Evolutionary conservation across 352 stramenopile species (phyloP), one percentile per base, ranked within the genome.

Genomic region (Phytophthora kernoviae): DNA sequence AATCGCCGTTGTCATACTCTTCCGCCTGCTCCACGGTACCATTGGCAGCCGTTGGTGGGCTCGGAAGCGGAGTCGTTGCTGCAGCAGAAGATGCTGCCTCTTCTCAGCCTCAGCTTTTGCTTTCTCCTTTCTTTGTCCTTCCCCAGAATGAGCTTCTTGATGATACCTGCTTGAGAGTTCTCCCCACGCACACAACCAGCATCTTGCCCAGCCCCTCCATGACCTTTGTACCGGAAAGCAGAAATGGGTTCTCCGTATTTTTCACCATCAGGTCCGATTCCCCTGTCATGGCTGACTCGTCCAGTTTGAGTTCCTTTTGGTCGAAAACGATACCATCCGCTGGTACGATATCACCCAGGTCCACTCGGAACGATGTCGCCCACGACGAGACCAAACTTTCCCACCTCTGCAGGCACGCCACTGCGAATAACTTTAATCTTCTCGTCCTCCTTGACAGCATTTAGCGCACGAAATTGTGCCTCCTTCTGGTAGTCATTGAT

Each of bases 181-280:
- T 93, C 88, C 96, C 96, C 6, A 99, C 96, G 24, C 90, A 96
- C 9, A 97, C 77, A 7, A 98, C 93, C 30, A 99, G 70, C 83
- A 98, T 98, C 60, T 88, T 87, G 26, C 82, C 90, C 5, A 94
- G 80, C 5, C 96, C 96, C 44, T 96, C 88, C 71, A 96, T 97
- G 21, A 98, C 88, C 34, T 96, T 97, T 18, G 93, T 98, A 20
- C 96, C 96, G 1, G 90, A 98, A 17, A 99, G 79, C 12, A 99
- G 65, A 68, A 98, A 98, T 15, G 92, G 90, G 62, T 96, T 93
- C n/a, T 89, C 76, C 0, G 62, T 61, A 45, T 78, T 81, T 66
- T 98, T 98, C 17, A 62, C 53, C 40, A 98, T 66, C 21, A 97
- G 67, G 17, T 97, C 87, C 0, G 92, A 92, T 73, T 98, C 94